Evolutionary conservation across 345 rosid species (phyloP), one percentile per base, ranked within the genome.

Genomic region (Camelina hispida): DNA sequence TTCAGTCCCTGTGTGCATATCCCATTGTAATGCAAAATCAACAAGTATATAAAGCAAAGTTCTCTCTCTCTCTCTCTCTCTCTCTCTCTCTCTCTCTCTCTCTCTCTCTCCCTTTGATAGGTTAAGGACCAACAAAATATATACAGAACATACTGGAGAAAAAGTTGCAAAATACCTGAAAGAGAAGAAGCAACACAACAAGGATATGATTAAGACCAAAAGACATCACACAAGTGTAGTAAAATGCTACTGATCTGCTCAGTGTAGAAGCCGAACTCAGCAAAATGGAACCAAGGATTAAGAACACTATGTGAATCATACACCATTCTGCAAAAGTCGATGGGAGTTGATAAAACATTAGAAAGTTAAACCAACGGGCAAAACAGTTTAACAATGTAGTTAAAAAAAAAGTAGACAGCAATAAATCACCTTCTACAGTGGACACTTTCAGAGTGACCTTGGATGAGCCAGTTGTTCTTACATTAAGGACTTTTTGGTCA

Each of bases 151-250:
- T 28, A 40, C 0, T 18, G n/a, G 7, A 67, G 18, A 34, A 23
- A 9, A 14, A 52, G 20, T 1, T 9, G 4, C 2, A 12, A 40
- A 5, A 56, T 72, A 91, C 97, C 90, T 89, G 97, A 75, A 87
- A 89, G 60, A 91, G 86, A 50, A 89, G 79, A 60, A 91, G 80
- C 69, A 91, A 60, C 62, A 83, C 70, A 43, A 85, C 87, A 76
- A 91, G 95, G 83, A 91, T 69, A 89, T 67, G 22, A n/a, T n/a
- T n/a, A n/a, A n/a, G n/a, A 17, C 97, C 97, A 68, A 85, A 69
- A 66, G 85, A 81, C 90, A 91, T 84, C 17, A 88, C 89, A 77
- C 20, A 5, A 81, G 85, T 58, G 75, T 89, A 89, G 82, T 89
- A 91, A 79, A 91, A 89, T 4, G 76, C 81, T 40, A 88, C 57